Base-by-base conservation (phyloP, 768 basidiomycete species). In the Tylopilus felleus region DNA sequence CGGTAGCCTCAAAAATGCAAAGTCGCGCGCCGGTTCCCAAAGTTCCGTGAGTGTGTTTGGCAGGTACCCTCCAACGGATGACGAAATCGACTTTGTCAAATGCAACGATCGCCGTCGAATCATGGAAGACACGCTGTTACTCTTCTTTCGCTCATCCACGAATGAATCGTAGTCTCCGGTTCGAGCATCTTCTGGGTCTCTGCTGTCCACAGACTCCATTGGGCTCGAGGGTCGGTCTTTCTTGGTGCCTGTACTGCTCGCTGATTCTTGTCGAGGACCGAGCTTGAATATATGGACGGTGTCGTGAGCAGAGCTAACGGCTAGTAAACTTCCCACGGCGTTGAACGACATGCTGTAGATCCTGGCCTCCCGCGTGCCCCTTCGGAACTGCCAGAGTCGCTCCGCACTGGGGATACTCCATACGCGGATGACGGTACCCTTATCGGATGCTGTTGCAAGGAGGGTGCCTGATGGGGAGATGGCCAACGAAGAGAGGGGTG, bases 271-370 rank as follows among this genome's bases (percentile, higher is more conserved):
- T 16, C 71, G 71, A n/a, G 66, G 55, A 0, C 83, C 85, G 5
- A 98, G 78, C 72, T 92, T 93, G 76, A 96, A 99, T 35, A 99
- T 87, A 70, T 99, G 97, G 14, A 99, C 93, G 13, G 96, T 98
- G 58, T 93, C 95, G 56, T 93, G 90, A 48, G 92, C 95, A 10
- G 85, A 88, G 65, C 88, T 90, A 19, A 98, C 95, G 1, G 90
- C 93, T 14, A 98, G 73, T n/a, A 99, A 68, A 6, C 85, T 85
- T 14, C 84, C 84, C 31, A 90, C 83, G 4, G 82, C 65, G 65
- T 99, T 99, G 72, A 98, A 98, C 31, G 80, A 83, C 67, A 88
- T 83, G 19, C 85, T 88, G 60, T 88, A 90, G 60, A 99, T 98
- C 67, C 78, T 77, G 16, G 93, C 84, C 59, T 90, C 90, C 28